A percentile compares a stretch with the other conserved stretches of the same genome.
Evolutionary conservation across 192 early-diverging fungal species (phyloP).

Genomic region (Neocallimastix lanati): DNA sequence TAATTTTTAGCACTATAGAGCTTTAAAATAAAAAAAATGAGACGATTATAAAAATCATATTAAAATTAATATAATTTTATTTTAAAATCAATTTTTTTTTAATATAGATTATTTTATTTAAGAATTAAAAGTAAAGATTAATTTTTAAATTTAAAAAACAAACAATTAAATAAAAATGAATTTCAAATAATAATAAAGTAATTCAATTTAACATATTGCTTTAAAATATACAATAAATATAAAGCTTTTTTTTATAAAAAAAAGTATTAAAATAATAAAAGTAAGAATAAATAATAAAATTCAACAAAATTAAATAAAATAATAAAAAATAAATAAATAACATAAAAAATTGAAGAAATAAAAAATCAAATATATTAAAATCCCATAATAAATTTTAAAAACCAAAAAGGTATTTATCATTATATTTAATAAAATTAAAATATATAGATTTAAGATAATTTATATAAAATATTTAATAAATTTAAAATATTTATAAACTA

Average conservation of each 20-base stretch:
- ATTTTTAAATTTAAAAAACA: background rate
- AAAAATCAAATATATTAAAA: too few species aligned
- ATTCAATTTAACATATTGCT: background rate
- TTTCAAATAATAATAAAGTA: background rate
- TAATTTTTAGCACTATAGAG: background rate
- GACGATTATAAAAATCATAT: background rate
- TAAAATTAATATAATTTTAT: background rate
- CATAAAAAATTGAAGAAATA: too few species aligned
- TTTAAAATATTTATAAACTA: too few species aligned
- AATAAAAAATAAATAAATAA: too few species aligned
- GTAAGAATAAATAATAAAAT: too few species aligned
- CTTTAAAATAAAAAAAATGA: background rate
- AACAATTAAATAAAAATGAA: background rate
- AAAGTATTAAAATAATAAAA: too few species aligned
- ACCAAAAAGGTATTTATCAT: too few species aligned
- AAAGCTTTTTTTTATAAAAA: background rate
- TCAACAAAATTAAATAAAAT: too few species aligned
- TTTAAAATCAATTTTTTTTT: background rate
- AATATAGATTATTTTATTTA: background rate
- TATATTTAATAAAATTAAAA: too few species aligned
- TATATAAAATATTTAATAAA: too few species aligned
- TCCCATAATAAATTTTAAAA: too few species aligned
- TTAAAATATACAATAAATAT: background rate
- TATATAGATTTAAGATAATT: too few species aligned
- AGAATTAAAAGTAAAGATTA: background rate